These are phyloP conservation scores for Truncatella angustata DNA, from an alignment of 2,329 filamentous ascomycete genomes.

Conservation along the genomic window DNA sequence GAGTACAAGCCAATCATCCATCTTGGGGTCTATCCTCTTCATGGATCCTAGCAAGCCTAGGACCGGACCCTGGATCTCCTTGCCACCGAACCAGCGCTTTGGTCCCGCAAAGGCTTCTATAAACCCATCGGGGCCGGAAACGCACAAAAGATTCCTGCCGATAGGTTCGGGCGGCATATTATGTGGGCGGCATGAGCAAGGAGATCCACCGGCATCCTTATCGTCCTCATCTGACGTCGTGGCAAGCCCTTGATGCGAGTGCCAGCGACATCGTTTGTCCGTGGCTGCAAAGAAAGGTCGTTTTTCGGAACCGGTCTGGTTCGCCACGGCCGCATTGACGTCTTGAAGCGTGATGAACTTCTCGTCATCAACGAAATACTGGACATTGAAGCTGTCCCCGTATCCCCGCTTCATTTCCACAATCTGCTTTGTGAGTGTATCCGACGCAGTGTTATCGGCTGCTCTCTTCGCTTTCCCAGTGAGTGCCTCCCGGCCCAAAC, in stretches of 20 bases:
- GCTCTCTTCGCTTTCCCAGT: conserved; percentile 22
- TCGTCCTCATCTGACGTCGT: conserved; percentile 25
- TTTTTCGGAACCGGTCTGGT: conserved; percentile 6
- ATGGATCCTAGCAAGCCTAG: conserved; percentile 66
- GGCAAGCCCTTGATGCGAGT: conserved; percentile 20
- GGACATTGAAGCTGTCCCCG: conserved; percentile 57
- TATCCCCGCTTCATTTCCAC: conserved; percentile 58
- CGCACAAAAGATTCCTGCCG: conserved; percentile 63
- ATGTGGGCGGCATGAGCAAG: conserved; percentile 26
- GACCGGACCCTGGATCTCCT: conserved; percentile 72
- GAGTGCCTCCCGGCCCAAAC: conserved; percentile 56
- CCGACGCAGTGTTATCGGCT: conserved; percentile 11
- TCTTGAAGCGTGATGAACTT: conserved; percentile 58
- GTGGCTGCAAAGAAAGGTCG: conserved; percentile 3
- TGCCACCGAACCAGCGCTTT: conserved; percentile 72
- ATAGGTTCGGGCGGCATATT: conserved; percentile 13
- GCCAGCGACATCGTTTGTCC: conserved; percentile 24
- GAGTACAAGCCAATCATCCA: conserved; percentile 49
- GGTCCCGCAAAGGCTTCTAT: conserved; percentile 75
- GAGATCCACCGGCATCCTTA: not conserved
- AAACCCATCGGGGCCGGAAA: conserved; percentile 92
- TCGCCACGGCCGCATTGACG: conserved; percentile 37
- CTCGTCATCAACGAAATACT: conserved; percentile 84
- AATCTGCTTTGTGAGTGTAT: conserved; percentile 46
- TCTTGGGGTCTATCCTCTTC: conserved; percentile 39